A percentile compares a stretch with the other conserved stretches of the same genome.
Evolutionary conservation across 352 stramenopile genomes (phyloP).

Genomic region (Globisporangium solare): DNA sequence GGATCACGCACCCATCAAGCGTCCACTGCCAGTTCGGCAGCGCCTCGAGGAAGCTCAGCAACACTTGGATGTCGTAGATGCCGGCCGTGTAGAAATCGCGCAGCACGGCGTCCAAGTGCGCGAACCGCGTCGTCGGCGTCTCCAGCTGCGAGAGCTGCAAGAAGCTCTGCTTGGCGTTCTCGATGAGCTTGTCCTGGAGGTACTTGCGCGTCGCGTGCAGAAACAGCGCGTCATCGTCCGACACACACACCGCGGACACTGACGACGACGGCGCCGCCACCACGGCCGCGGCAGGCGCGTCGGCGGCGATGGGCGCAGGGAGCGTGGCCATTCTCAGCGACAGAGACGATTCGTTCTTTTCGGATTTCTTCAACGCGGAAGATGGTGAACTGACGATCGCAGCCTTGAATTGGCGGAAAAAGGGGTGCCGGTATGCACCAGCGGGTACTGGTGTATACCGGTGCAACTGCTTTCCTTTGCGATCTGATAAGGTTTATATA

Average conservation of each 20-base stretch:
- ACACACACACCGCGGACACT: slow-evolving; percentile 2
- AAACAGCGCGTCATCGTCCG: slow-evolving; percentile 12
- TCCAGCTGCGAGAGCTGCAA: slow-evolving; percentile 57
- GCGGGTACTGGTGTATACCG: too few relatives aligned
- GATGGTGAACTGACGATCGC: too few relatives aligned
- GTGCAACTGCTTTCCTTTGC: too few relatives aligned
- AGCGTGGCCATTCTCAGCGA: too few relatives aligned
- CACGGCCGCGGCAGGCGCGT: too few relatives aligned
- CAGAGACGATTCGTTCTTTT: too few relatives aligned
- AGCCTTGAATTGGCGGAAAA: too few relatives aligned
- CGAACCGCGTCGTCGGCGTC: slow-evolving; percentile 15
- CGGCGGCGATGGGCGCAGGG: too few relatives aligned
- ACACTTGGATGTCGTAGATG: slow-evolving; percentile 52
- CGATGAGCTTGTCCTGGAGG: slow-evolving; percentile 52
- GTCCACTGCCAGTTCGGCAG: slow-evolving; percentile 70
- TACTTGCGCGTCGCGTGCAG: slow-evolving; percentile 29
- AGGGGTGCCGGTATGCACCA: too few relatives aligned
- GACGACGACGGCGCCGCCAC: slow-evolving; percentile 5
- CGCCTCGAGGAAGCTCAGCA: slow-evolving; percentile 65
- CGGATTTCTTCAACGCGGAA: too few relatives aligned
- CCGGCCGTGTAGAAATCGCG: slow-evolving; percentile 63
- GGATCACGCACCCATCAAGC: slow-evolving; percentile 58
- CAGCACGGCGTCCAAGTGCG: slow-evolving; percentile 49
- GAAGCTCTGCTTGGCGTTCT: slow-evolving; percentile 46
- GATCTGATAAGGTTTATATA: too few relatives aligned